Base-by-base conservation (phyloP, 2,329 filamentous ascomycete genomes). In the Ambrosiella xylebori region DNA sequence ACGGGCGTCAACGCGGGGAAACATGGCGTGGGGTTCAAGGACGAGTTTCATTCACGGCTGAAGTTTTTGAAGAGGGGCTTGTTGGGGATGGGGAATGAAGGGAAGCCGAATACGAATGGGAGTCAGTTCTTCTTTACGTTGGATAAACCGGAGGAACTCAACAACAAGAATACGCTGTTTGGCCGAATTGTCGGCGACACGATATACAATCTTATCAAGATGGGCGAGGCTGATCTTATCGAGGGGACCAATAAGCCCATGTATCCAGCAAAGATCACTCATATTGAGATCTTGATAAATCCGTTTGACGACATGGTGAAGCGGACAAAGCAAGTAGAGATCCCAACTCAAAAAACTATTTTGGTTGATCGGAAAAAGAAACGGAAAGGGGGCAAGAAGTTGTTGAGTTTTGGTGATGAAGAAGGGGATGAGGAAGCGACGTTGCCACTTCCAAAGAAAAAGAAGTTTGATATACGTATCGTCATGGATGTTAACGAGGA, bases 121-220 rank as follows among this genome's bases (percentile, higher is more conserved):
- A 95, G 88, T 69, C 93, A 98, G 70, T 97, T 97, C 75, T 98
- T 98, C 73, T 84, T 98, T 61, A 97, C 93, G 0, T 72, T 98
- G 57, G 89, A 82, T 62, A 89, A 85, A 66, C 76, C 90, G 27
- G 83, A 88, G 35, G 89, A 97, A 73, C 69, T 98, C 65, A 88
- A 85, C 64, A 86, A 85, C 56, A 88, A 87, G 71, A 96, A 96
- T 69, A 97, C 93, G 0, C 73, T 97, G 68, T 97, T 98, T 73
- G 93, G 93, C 15, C 78, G 93, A 59, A 79, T 98, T 50, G 88
- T 86, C 40, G 93, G 91, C 36, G 88, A 97, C 63, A 96, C 91
- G 13, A 93, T 98, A 58, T 98, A 94, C 72, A 97, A 96, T 68
- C 70, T 98, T 66, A 83, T 90, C 66, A 94, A 90, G 71, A 95